Evolutionary conservation across 768 basidiomycete genomes (phyloP), one percentile per base, ranked within the genome.

Genomic region (Rossbeevera mucosa): DNA sequence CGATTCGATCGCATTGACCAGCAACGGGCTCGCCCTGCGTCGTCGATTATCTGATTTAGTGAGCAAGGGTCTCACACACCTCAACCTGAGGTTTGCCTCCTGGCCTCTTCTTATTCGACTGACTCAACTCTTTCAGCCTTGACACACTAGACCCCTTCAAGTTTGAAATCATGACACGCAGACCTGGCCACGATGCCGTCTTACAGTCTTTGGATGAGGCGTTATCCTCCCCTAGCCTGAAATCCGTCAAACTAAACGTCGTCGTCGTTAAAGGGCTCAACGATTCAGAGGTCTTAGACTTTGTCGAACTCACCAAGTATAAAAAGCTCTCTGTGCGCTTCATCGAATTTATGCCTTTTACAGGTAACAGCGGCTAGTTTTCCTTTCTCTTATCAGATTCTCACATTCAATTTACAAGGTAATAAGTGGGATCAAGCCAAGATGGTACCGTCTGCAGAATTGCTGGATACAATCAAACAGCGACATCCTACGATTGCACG

Each of bases 291-390:
- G 73, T 91, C 12, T 64, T 82, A 2, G 85, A 87, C 52, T 94
- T 94, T 63, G 81, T 91, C 36, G 80, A 85, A 59, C 72, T 94
- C 70, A 89, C 88, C 5, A 81, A 78, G 59, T 71, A 86, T 42
- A 74, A 74, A 42, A 67, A 72, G 2, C 68, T 92, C 22, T 88
- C 81, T 33, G 81, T 93, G 36, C 81, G 93, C 31, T 92, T 94
- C 67, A 94, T 94, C 52, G 91, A 94, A 68, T 94, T 89, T 64
- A 94, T 95, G 93, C 91, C 92, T 11, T 95, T 95, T 66, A 86
- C 83, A 59, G 92, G 87, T 88, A 57, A 56, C 68, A 62, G 3
- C 33, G 3, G 52, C 38, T 40, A 29, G 11, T 47, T 44, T n/a
- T 28, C 25, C 3, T 1, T 54, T 41, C 45, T 21, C 36, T 52